These are phyloP conservation scores for Manihot esculenta DNA, from an alignment of 441 rosid species.

Conservation along the genomic window DNA sequence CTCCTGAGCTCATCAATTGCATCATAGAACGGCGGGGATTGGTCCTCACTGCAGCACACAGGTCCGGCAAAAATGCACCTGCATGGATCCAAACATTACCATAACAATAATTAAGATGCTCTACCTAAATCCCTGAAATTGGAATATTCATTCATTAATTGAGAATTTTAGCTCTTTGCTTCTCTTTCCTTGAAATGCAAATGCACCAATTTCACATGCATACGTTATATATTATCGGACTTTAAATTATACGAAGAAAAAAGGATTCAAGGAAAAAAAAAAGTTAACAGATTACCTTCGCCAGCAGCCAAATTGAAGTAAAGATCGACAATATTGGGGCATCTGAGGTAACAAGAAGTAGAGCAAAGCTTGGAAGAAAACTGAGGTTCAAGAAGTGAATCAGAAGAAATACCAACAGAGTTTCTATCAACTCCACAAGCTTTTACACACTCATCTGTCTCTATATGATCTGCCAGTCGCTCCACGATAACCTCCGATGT, in stretches of 20 bases:
- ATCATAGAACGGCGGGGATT: constrained; percentile 76
- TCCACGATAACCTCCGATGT: constrained; percentile 83
- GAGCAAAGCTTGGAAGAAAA: constrained; percentile 88
- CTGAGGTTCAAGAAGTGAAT: constrained; percentile 70
- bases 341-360: constrained; percentile 56
- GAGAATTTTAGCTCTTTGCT: no score
- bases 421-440: constrained; percentile 86
- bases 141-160: not conserved
- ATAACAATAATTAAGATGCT: no score
- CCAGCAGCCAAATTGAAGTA: constrained; percentile 92
- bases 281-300: constrained; percentile 53
- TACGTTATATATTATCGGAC: no score
- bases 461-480: constrained; percentile 65
- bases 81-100: constrained; percentile 15
- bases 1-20: constrained; percentile 65
- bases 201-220: no score
- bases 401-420: constrained; percentile 87
- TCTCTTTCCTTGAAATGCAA: not conserved
- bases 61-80: constrained; percentile 88
- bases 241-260: no score
- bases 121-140: not conserved
- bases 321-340: constrained; percentile 93
- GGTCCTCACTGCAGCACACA: constrained; percentile 53
- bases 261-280: not conserved
- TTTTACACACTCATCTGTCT: constrained; percentile 68